Percentiles rank a stretch among this genome's conserved stretches.
phyloP scores from a whole-genome alignment of 2,329 filamentous ascomycete species.

The Macrophomina tecta region DNA sequence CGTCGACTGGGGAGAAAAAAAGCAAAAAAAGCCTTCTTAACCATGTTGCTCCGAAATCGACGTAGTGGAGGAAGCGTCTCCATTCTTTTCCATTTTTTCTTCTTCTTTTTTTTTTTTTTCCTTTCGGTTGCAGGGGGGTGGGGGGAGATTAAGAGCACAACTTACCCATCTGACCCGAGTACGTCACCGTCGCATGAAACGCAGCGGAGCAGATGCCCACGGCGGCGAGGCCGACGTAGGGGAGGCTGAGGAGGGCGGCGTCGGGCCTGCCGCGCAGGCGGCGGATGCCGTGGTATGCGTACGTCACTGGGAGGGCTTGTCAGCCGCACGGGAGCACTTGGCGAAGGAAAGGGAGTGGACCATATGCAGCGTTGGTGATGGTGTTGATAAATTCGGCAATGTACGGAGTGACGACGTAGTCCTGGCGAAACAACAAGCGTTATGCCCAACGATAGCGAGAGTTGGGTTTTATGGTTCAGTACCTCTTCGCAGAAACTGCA shows the following conservation, averaged over 20 bases:
- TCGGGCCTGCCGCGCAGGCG: constrained; percentile 7
- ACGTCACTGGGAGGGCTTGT: constrained; percentile 37
- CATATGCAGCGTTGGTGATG: constrained; percentile 57
- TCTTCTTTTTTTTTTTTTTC: constrained; percentile 6
- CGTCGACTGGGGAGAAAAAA: constrained; percentile 50
- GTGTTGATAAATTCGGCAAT: constrained; percentile 62
- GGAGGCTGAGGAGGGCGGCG: constrained; percentile 31
- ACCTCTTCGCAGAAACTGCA: constrained; percentile 21
- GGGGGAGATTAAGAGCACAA: neutral
- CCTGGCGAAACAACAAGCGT: constrained; percentile 41
- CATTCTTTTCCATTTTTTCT: neutral
- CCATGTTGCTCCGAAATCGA: no score
- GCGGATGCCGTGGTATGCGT: constrained; percentile 42
- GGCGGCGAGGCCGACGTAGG: constrained; percentile 51
- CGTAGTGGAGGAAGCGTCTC: no score
- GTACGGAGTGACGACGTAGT: constrained; percentile 60
- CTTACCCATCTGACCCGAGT: constrained; percentile 34
- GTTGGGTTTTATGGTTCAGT: neutral
- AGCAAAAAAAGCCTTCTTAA: no score
- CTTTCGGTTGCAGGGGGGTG: no score
- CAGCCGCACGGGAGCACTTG: neutral
- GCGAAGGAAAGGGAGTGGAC: constrained; percentile 40
- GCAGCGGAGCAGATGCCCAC: constrained; percentile 51
- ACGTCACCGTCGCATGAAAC: constrained; percentile 46
- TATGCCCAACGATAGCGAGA: no score